phyloP scores from a whole-genome alignment of 2,329 filamentous ascomycete species.

The Scytalidium sp. region DNA sequence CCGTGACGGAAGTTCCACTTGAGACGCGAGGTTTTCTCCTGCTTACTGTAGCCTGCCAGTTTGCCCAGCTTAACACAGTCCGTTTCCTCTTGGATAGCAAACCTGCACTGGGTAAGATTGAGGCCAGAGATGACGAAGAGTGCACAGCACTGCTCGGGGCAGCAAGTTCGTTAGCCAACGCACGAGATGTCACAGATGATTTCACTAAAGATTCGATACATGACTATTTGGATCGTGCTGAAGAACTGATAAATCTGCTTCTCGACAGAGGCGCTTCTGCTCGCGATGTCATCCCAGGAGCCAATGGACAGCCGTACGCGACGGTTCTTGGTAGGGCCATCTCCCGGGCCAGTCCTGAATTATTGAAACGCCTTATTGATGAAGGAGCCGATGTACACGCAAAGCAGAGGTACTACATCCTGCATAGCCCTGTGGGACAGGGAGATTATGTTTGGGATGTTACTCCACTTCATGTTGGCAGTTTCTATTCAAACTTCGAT shows the following conservation, averaged over 20 bases:
- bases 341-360: slow-evolving; percentile 9
- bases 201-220: neutral
- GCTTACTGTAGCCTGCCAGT: slow-evolving; percentile 12
- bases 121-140: slow-evolving; percentile 1
- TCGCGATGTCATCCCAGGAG: slow-evolving; percentile 3
- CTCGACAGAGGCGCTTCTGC: slow-evolving; percentile 8
- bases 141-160: slow-evolving; percentile 1
- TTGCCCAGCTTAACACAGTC: slow-evolving; percentile 9
- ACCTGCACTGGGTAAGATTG: slow-evolving; percentile 9
- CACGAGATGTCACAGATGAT: neutral
- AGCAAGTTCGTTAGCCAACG: neutral
- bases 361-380: slow-evolving; percentile 14
- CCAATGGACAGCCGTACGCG: neutral
- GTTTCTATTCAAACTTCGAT: slow-evolving; percentile 10
- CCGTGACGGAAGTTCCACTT: slow-evolving; percentile 1
- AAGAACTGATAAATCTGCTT: slow-evolving; percentile 5
- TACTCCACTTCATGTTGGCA: slow-evolving; percentile 10
- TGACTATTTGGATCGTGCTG: slow-evolving; percentile 3
- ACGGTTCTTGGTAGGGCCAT: slow-evolving; percentile 9
- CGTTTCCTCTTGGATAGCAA: slow-evolving; percentile 14
- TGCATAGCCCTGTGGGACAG: slow-evolving; percentile 2
- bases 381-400: slow-evolving; percentile 15
- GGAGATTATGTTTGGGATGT: slow-evolving; percentile 4
- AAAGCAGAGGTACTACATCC: slow-evolving; percentile 2
- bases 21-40: slow-evolving; percentile 7